Base-by-base conservation (phyloP, 371 early-diverging fungal species). In the Phascolomyces articulosus region DNA sequence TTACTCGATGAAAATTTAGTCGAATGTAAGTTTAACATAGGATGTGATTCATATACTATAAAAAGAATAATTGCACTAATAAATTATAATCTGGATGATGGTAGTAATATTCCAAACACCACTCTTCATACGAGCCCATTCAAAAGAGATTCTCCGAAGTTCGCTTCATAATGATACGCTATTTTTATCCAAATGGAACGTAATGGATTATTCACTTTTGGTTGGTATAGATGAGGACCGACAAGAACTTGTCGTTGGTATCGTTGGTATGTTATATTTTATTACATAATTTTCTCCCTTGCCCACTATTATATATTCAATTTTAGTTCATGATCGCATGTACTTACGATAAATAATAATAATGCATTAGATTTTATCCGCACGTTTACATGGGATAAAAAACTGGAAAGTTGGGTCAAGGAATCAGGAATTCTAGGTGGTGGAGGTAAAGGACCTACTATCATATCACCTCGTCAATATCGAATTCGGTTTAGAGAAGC, bases 311-410 rank as follows among this genome's bases (percentile, higher is more conserved):
- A 10, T 20, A 9, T 11, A 11, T 24, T 24, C 24, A 4, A 4
- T 44, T 18, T n/a, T 44, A 13, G 6, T 2, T 4, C 4, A 15
- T 7, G n/a, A 18, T 13, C 16, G 8, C 8, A 16, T n/a, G 16
- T 13, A 44, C 44, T n/a, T 7, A 18, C 44, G n/a, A 1, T 0
- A 13, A 8, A 13, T 18, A 44, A 51, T 23, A 24, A 23, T n/a
- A n/a, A n/a, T n/a, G n/a, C n/a, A n/a, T 28, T 55, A 87, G 98
- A 98, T 72, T 97, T 95, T 73, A 96, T 98, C 55, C 88, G 98
- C 29, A 94, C 96, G 0, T 98, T 94, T 71, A 98, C 98, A 0
- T 97, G 97, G 97, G 96, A 96, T 74, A 98, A 97, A 78, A 93
- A 92, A 69, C 71, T 98, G 16, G 98, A 98, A 71, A 93, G 89